phyloP scores from a whole-genome alignment of 2,329 filamentous ascomycete species.

The Xylaria sp. region DNA sequence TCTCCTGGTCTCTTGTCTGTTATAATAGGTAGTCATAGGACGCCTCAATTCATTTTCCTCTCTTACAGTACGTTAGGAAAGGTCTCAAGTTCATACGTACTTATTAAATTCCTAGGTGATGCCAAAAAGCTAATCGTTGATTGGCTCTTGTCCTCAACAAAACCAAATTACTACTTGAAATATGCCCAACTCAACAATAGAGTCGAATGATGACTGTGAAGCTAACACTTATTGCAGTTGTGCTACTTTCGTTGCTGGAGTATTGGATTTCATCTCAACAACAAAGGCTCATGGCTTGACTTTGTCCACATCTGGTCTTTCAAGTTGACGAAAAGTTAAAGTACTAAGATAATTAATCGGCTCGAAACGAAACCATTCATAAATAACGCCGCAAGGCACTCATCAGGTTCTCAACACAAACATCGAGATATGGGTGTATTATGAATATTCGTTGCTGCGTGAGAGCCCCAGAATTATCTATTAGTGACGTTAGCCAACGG shows the following conservation, averaged over 20 bases:
- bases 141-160: background rate
- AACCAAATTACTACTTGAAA: background rate
- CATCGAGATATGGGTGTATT: background rate
- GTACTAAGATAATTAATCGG: background rate
- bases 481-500: background rate
- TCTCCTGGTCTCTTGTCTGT: no score
- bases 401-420: no score
- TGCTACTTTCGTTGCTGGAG: background rate
- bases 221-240: background rate
- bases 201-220: background rate
- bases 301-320: background rate
- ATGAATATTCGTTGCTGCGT: background rate
- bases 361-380: background rate
- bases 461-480: background rate
- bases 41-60: background rate
- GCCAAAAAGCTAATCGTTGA: background rate
- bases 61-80: no score
- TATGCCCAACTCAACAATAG: background rate
- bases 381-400: no score
- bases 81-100: background rate
- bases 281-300: background rate
- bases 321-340: background rate
- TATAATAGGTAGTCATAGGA: background rate
- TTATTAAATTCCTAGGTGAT: background rate
- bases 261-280: background rate